Percentiles rank a stretch among this genome's conserved stretches.
These are phyloP conservation scores for Heliosperma pusillum DNA, from an alignment of 148 eudicot genomes.

Conservation along the genomic window DNA sequence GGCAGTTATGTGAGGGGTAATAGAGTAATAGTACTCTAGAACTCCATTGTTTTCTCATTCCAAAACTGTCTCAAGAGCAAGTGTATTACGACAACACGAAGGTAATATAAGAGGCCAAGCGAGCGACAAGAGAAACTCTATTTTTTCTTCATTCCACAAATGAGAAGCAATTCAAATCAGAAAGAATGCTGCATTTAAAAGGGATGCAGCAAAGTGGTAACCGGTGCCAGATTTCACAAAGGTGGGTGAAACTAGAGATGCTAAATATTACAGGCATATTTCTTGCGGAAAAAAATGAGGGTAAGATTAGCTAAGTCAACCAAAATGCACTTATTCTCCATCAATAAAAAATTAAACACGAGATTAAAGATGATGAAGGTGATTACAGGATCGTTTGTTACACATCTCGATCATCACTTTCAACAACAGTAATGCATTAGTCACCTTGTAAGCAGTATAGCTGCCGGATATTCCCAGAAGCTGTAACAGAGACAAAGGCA, in stretches of 20 bases:
- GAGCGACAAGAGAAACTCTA: neutral
- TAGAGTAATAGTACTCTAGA: no score
- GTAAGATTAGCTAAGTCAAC: slow-evolving; percentile 24
- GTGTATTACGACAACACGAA: no score
- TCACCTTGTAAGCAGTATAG: slow-evolving; percentile 83
- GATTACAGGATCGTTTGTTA: slow-evolving; percentile 16
- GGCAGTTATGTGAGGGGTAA: no score
- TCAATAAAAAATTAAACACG: neutral
- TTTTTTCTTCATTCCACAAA: neutral
- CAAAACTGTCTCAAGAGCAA: no score
- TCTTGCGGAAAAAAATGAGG: slow-evolving; percentile 21
- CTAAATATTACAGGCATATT: slow-evolving; percentile 26
- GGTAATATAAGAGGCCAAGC: neutral
- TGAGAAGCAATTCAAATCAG: neutral
- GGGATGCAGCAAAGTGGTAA: slow-evolving; percentile 7
- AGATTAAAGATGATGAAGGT: neutral
- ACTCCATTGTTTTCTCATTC: no score
- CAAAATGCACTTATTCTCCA: slow-evolving; percentile 17
- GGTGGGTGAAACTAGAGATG: slow-evolving; percentile 22
- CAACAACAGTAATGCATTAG: slow-evolving; percentile 13
- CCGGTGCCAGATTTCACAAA: slow-evolving; percentile 19
- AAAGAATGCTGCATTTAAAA: slow-evolving; percentile 9
- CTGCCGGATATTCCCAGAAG: slow-evolving; percentile 90
- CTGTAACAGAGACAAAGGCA: slow-evolving; percentile 36
- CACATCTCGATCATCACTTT: slow-evolving; percentile 1